Conservation (phyloP, 1,139 yeast genomes). For the Nematodospora anomalae region DNA sequence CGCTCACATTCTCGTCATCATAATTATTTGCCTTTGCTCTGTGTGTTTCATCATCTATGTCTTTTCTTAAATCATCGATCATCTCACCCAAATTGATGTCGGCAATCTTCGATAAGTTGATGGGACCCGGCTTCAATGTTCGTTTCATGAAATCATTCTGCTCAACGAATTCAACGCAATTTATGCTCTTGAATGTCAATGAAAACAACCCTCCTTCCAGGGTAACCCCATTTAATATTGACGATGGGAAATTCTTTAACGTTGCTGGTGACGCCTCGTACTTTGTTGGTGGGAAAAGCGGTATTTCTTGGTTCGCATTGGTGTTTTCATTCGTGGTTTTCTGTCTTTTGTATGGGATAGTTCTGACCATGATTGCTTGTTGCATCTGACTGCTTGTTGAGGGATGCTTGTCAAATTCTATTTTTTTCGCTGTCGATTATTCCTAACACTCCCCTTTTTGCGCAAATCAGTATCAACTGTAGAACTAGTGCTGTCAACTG, state of each 20-base stretch:
- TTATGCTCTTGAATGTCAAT: conserved; percentile 44
- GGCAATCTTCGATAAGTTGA: conserved; percentile 21
- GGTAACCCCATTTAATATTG: conserved; percentile 45
- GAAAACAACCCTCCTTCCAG: conserved; percentile 47
- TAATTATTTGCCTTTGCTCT: background rate
- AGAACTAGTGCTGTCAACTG: too few species aligned
- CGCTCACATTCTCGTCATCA: background rate
- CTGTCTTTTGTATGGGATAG: conserved; percentile 5
- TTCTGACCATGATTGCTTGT: conserved; percentile 5
- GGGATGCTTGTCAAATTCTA: too few species aligned
- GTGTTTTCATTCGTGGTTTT: conserved; percentile 1
- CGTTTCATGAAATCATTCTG: conserved; percentile 34
- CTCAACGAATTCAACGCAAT: conserved; percentile 39
- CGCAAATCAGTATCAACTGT: too few species aligned
- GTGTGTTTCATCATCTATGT: conserved; percentile 8
- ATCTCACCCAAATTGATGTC: conserved; percentile 21
- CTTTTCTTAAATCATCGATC: conserved; percentile 18
- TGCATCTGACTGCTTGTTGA: too few species aligned
- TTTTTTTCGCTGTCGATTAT: too few species aligned
- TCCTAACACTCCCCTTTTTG: too few species aligned
- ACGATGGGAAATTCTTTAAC: conserved; percentile 38
- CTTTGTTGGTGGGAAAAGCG: conserved; percentile 24
- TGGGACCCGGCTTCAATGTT: conserved; percentile 9
- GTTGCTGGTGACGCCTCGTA: conserved; percentile 37
- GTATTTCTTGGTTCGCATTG: conserved; percentile 4